Conservation (phyloP, 2,329 filamentous ascomycete genomes). For the Aspergillus eucalypticola region DNA sequence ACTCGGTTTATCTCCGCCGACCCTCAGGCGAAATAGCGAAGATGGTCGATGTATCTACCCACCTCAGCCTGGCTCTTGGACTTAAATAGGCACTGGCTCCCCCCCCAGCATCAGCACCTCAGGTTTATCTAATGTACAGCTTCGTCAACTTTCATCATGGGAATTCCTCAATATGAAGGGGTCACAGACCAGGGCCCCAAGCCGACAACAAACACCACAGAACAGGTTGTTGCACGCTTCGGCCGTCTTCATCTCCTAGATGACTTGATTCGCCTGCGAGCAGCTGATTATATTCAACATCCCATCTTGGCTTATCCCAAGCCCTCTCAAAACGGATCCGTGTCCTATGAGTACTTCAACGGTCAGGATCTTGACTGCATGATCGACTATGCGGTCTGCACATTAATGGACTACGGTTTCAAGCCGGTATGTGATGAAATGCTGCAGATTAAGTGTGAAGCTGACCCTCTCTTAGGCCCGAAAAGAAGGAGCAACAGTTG, state of each 20-base stretch:
- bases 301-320: slow-evolving; percentile 47
- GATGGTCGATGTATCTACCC: background rate
- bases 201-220: background rate
- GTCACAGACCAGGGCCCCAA: slow-evolving; percentile 1
- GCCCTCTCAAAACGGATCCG: slow-evolving; percentile 28
- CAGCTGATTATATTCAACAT: slow-evolving; percentile 39
- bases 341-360: slow-evolving; percentile 45
- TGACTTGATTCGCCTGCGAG: slow-evolving; percentile 45
- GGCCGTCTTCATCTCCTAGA: slow-evolving; percentile 46
- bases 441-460: background rate
- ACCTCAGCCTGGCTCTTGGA: background rate
- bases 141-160: slow-evolving; percentile 16
- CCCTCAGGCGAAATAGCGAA: background rate
- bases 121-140: background rate
- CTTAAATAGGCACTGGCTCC: background rate
- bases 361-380: slow-evolving; percentile 44
- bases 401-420: slow-evolving; percentile 29
- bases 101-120: background rate
- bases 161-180: slow-evolving; percentile 18
- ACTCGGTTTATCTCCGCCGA: background rate
- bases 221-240: slow-evolving; percentile 31
- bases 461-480: slow-evolving; percentile 16
- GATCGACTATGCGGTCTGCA: slow-evolving; percentile 40
- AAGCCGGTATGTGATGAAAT: slow-evolving; percentile 12
- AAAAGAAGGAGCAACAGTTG: slow-evolving; percentile 30